A percentile compares a stretch with the other conserved stretches of the same genome.
phyloP scores from a whole-genome alignment of 352 stramenopile species.

The Pythium dissotocum region DNA sequence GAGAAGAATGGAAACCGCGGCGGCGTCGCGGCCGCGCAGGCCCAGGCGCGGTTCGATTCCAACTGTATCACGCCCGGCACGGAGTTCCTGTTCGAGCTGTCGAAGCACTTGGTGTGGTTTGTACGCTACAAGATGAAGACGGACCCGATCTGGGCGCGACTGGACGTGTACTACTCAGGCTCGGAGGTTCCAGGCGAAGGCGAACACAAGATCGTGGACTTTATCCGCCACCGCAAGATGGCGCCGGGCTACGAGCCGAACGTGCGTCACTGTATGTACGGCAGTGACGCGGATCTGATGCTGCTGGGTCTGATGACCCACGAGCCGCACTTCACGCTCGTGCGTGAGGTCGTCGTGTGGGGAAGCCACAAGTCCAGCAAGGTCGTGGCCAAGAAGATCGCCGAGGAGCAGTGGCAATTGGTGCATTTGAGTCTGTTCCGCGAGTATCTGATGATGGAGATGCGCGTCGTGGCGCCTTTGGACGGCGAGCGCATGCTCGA shows the following conservation, averaged over 20 bases:
- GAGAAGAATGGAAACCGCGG: conserved; percentile 61
- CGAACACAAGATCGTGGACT: conserved; percentile 99
- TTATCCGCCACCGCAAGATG: conserved; percentile 94
- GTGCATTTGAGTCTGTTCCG: conserved; percentile 96
- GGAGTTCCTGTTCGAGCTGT: conserved; percentile 97
- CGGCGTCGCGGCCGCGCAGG: conserved; percentile 15
- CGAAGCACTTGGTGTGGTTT: conserved; percentile 88
- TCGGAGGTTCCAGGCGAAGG: conserved; percentile 98
- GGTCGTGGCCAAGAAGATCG: conserved; percentile 87
- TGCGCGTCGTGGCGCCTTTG: conserved; percentile 64
- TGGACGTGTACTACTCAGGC: conserved; percentile 97
- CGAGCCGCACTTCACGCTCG: conserved; percentile 98
- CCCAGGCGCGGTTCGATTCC: conserved; percentile 93
- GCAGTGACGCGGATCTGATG: conserved; percentile 99
- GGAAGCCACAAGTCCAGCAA: conserved; percentile 45
- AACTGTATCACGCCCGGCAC: conserved; percentile 99
- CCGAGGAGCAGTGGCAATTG: conserved; percentile 97
- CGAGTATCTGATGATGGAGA: conserved; percentile 98
- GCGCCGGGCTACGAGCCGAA: conserved; percentile 93
- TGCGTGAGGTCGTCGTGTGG: conserved; percentile 99
- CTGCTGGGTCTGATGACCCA: conserved; percentile 97
- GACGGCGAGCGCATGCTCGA: conserved; percentile 96
- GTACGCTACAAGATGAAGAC: conserved; percentile 96
- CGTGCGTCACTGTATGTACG: conserved; percentile 98
- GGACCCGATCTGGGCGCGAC: conserved; percentile 94